phyloP scores from a whole-genome alignment of 2,329 filamentous ascomycete genomes.

The Neofusicoccum laricinum region DNA sequence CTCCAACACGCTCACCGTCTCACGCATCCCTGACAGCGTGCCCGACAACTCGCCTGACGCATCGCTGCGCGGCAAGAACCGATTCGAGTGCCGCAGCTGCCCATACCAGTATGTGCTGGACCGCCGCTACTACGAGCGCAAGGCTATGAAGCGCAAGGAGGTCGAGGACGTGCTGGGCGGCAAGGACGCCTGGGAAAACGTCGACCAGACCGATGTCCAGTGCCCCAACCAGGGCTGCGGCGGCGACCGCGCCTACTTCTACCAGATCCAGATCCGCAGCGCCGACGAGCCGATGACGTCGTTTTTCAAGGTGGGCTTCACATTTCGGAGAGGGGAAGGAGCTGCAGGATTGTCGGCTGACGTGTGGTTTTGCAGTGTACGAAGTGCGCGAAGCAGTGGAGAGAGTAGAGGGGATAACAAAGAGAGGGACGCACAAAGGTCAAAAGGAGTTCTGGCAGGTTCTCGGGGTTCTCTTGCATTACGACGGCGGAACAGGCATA shows the following conservation, averaged over 20 bases:
- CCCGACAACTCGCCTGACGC: constrained; percentile 35
- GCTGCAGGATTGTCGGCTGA: background rate
- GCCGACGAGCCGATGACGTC: constrained; percentile 98
- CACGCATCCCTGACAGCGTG: constrained; percentile 41
- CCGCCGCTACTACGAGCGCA: constrained; percentile 77
- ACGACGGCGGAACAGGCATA: constrained; percentile 4
- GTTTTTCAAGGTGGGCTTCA: constrained; percentile 72
- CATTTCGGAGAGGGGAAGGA: background rate
- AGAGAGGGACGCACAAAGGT: background rate
- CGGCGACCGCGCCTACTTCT: constrained; percentile 84
- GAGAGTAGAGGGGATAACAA: constrained; percentile 30
- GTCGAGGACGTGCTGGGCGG: constrained; percentile 89
- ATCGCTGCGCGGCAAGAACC: constrained; percentile 55
- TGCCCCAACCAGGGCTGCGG: constrained; percentile 79
- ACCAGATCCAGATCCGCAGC: constrained; percentile 95
- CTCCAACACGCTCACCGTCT: constrained; percentile 79
- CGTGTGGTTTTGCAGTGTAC: constrained; percentile 33
- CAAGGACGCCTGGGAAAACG: constrained; percentile 84
- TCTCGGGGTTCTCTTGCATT: background rate
- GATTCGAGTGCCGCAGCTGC: constrained; percentile 92
- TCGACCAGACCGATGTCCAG: constrained; percentile 78
- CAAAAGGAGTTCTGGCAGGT: background rate
- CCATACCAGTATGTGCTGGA: constrained; percentile 86
- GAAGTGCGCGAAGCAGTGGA: constrained; percentile 44
- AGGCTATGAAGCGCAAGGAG: constrained; percentile 77